Percentiles rank a stretch among this genome's conserved stretches.
These are phyloP conservation scores for Tulasnella sp. DNA, from an alignment of 768 basidiomycete species.

Conservation along the genomic window DNA sequence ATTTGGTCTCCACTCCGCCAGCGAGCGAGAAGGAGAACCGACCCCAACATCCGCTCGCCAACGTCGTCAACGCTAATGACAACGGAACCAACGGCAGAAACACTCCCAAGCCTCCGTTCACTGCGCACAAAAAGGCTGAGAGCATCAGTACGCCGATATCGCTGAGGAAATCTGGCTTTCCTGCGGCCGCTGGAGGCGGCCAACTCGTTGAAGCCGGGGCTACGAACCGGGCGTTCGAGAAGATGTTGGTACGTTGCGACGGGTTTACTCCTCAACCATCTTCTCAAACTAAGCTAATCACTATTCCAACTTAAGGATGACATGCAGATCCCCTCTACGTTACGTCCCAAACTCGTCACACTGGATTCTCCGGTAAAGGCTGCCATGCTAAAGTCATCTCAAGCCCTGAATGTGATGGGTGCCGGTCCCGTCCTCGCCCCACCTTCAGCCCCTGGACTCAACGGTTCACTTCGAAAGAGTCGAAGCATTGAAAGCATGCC, in stretches of 20 bases:
- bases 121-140: constrained; percentile 8
- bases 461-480: constrained; percentile 43
- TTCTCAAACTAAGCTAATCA: neutral
- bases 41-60: constrained; percentile 22
- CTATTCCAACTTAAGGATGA: constrained; percentile 58
- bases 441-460: constrained; percentile 51
- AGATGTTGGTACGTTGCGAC: constrained; percentile 59
- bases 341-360: constrained; percentile 71
- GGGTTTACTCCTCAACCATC: neutral
- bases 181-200: neutral
- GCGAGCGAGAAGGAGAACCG: constrained; percentile 21
- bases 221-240: constrained; percentile 73
- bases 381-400: constrained; percentile 85
- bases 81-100: neutral
- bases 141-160: neutral
- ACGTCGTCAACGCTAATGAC: constrained; percentile 10
- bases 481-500: constrained; percentile 21
- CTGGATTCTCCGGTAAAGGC: constrained; percentile 87
- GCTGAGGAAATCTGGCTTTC: constrained; percentile 12
- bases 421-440: constrained; percentile 35
- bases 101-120: neutral
- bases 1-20: neutral
- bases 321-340: constrained; percentile 74
- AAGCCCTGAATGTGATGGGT: constrained; percentile 50
- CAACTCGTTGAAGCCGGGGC: constrained; percentile 38